Evolutionary conservation across 495 filamentous ascomycete species (phyloP).

Genomic region (Podospora pseudoanserina): DNA sequence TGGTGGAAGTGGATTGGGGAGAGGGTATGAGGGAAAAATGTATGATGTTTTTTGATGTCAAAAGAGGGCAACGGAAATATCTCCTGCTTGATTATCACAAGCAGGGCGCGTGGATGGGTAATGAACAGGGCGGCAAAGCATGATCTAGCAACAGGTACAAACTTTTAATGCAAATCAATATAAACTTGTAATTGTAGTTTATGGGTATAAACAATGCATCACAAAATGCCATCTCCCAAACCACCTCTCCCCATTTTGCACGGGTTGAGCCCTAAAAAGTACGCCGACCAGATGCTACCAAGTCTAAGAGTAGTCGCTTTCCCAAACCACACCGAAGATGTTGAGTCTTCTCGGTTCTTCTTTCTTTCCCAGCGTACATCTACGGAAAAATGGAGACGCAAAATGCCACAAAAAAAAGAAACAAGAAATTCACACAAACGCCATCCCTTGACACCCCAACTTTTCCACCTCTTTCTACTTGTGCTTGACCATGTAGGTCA

Average conservation of each 20-base stretch:
- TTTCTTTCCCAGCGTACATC: background rate
- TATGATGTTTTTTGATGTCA: background rate
- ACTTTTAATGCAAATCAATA: constrained; percentile 1
- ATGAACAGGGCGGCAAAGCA: constrained; percentile 4
- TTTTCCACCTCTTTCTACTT: constrained; percentile 19
- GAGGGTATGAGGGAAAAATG: constrained; percentile 22
- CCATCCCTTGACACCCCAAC: constrained; percentile 3
- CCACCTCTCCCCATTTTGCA: constrained; percentile 23
- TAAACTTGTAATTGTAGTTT: constrained; percentile 1
- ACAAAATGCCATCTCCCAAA: constrained; percentile 9
- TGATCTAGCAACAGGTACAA: background rate
- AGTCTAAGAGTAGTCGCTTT: constrained; percentile 1
- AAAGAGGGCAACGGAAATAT: background rate
- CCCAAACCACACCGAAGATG: constrained; percentile 16
- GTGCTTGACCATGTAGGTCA: constrained; percentile 88
- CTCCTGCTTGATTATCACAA: constrained; percentile 9
- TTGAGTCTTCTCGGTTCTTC: constrained; percentile 27
- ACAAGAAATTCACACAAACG: constrained; percentile 13
- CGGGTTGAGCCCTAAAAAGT: constrained; percentile 27
- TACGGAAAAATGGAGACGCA: background rate
- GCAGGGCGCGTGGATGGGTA: background rate
- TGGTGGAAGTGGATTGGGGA: constrained; percentile 85
- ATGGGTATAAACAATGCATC: constrained; percentile 18
- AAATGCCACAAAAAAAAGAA: background rate
- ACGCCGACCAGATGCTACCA: constrained; percentile 5